Conservation (phyloP, 2,329 filamentous ascomycete species). For the Coniochaeta ligniaria region DNA sequence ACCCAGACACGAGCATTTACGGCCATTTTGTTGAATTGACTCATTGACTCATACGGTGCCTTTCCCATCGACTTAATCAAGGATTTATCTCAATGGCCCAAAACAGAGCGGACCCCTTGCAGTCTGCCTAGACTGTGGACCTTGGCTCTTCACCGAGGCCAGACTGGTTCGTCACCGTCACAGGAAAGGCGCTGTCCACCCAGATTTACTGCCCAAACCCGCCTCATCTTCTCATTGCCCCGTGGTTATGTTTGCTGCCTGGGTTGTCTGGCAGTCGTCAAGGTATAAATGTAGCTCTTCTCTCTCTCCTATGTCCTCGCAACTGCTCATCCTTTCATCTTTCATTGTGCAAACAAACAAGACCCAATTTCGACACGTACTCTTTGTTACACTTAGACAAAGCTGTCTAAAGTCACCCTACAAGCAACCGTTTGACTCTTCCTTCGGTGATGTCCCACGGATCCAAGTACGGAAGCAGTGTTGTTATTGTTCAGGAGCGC, state of each 20-base stretch:
- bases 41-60: not conserved
- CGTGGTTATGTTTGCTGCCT: not conserved
- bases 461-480: not conserved
- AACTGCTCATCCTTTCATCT: not conserved
- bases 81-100: not conserved
- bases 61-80: not conserved
- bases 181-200: not conserved
- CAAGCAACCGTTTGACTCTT: not conserved
- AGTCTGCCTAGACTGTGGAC: not conserved
- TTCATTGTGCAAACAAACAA: not conserved
- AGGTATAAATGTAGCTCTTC: not conserved
- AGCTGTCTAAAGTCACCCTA: not conserved
- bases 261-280: not conserved
- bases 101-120: not conserved
- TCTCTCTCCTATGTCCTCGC: not conserved
- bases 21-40: not conserved
- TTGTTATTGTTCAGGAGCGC: constrained; percentile 1
- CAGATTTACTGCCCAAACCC: not conserved
- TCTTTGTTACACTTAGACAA: not conserved
- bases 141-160: not conserved
- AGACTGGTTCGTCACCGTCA: not conserved
- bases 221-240: not conserved
- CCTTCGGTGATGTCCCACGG: not conserved
- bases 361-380: not conserved
- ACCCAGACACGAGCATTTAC: not conserved